Evolutionary conservation across 177 flowering plant genomes (phyloP).

Genomic region (Vitis hybrid): DNA sequence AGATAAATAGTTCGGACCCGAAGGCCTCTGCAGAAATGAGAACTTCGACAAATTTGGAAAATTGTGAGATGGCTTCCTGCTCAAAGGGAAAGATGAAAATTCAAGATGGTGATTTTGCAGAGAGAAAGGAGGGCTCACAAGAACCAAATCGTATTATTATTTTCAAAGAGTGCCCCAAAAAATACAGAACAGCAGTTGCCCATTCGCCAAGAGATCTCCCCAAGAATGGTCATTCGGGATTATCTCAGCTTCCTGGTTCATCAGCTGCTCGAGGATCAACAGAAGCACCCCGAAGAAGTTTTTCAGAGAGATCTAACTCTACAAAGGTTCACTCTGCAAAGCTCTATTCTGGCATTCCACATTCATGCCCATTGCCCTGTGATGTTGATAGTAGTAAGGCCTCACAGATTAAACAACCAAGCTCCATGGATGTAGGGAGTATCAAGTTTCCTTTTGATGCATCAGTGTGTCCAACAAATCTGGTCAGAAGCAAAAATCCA

Average conservation of each 20-base stretch:
- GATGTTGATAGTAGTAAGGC: constrained; percentile 12
- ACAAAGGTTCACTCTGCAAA: constrained; percentile 2
- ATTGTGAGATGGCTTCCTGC: constrained; percentile 16
- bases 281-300: constrained; percentile 17
- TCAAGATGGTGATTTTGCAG: constrained; percentile 13
- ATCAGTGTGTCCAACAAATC: constrained; percentile 15
- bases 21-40: constrained; percentile 14
- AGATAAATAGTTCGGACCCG: constrained; percentile 16
- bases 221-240: constrained; percentile 5
- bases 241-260: constrained; percentile 6
- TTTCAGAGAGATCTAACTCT: constrained; percentile 7
- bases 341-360: constrained; percentile 17
- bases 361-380: constrained; percentile 21
- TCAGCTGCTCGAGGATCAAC: constrained; percentile 7
- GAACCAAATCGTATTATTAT: constrained; percentile 2
- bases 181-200: constrained; percentile 14
- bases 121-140: constrained; percentile 9
- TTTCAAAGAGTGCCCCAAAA: constrained; percentile 10
- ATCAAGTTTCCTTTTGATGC: constrained; percentile 12
- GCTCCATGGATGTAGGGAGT: constrained; percentile 12
- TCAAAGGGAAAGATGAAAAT: constrained; percentile 8
- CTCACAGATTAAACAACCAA: constrained; percentile 4
- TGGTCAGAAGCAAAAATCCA: constrained; percentile 13
- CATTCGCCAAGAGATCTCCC: constrained; percentile 22
- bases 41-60: constrained; percentile 11